Evolutionary conservation across 345 rosid species (phyloP), one percentile per base, ranked within the genome.

Genomic region (Gossypium australe): DNA sequence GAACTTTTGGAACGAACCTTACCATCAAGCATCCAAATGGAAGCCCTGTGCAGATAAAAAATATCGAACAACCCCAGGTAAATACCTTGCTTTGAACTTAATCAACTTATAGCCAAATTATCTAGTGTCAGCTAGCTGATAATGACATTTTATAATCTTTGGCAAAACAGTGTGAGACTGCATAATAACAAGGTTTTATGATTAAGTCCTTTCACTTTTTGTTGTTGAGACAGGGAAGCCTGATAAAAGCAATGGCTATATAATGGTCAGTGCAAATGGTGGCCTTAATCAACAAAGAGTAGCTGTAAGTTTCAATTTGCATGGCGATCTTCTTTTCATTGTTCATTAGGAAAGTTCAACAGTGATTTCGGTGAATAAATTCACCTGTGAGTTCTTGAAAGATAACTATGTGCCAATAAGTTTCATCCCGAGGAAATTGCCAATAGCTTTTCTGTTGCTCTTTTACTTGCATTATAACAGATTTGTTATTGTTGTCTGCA

Each of bases 221-320:
- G 75, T 60, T 75, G 29, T 18, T 51, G 83, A 61, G 59, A 79
- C 84, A 88, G 92, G 73, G 79, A 86, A 79, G 79, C 78, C 79
- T 64, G 79, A 20, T 2, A 73, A 79, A 65, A 83, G 73, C 52
- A 90, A 88, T 80, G 97, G 98, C 72, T 92, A 89, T 77, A 77
- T 91, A 48, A 68, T 88, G 80, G 90, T 94, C 70, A 92, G 95
- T 82, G 97, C 97, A 49, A 92, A 92, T 75, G 98, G 97, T 11
- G 97, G 97, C 58, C 97, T 94, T 72, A 92, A 94, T 82, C 98
- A 94, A 79, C 98, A 94, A 70, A 83, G 98, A 29, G 97, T 94
- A 2, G 98, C 97, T 56, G 98, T 92, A 84, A 89, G 97, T 84
- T 78, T 34, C 4, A 56, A 78, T 57, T 22, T 59, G 57, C 79